Base-by-base conservation (phyloP, 768 basidiomycete species). In the Mrakia hoshinonis region DNA sequence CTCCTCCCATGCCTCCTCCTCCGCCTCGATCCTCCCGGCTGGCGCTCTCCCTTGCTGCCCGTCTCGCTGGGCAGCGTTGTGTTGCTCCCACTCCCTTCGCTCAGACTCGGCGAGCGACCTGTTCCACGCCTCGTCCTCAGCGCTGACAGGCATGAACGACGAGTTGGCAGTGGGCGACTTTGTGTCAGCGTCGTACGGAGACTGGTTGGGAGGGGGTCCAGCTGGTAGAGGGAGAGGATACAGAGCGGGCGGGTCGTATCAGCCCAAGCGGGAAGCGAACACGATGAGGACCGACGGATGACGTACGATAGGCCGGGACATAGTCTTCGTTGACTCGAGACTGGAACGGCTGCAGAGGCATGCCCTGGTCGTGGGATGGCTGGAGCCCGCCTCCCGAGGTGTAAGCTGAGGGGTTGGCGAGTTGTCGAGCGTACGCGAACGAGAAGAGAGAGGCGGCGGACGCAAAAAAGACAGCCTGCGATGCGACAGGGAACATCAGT, bases 1-100 rank as follows among this genome's bases (percentile, higher is more conserved):
- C 39, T 75, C 69, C 73, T 77, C 76, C 77, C 79, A 79, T 31
- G 78, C 78, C 67, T 77, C 78, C 49, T 80, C 79, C 71, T 80
- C 79, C 67, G 77, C 79, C 12, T 69, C 73, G 67, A 78, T 77
- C 34, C 66, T 55, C 15, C 58, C 29, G 11, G 73, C 70, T 49
- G 69, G 75, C 26, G 76, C 48, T 12, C 26, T 7, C 52, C 31
- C 63, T 24, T 34, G 13, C 24, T 15, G n/a, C 5, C 6, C 34
- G 34, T 36, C 39, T 6, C 29, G 29, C 36, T 67, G 31, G 22
- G 48, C 48, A 12, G 31, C 55, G 12, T 58, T 34, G 39, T 72
- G 70, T 47, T 72, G 65, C 24, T 67, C 70, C 65, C 64, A 67
- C 38, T 72, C 70, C 26, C 70, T 36, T 6, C 70, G 70, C 38